These are phyloP conservation scores for Leptodermis oblonga DNA, from an alignment of 257 asterid genomes.

Conservation along the genomic window DNA sequence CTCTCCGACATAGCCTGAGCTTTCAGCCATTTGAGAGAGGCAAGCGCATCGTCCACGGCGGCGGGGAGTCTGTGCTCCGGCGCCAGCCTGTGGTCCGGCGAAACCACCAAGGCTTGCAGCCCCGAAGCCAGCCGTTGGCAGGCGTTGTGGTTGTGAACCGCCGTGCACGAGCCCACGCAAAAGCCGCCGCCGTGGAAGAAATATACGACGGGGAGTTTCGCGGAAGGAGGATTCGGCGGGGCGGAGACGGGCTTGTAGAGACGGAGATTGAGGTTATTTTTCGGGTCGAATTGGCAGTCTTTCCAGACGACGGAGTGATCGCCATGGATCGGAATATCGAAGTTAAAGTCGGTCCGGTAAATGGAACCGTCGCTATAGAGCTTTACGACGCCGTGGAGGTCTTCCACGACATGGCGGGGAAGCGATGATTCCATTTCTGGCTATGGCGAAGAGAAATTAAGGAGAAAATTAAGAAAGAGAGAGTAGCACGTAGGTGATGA, in stretches of 20 bases:
- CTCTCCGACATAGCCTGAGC: slow-evolving; percentile 27
- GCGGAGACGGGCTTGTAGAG: neutral
- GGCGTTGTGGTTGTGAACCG: slow-evolving; percentile 64
- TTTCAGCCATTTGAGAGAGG: slow-evolving; percentile 59
- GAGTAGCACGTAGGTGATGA: no score
- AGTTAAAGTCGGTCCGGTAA: slow-evolving; percentile 7
- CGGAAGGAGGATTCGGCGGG: neutral
- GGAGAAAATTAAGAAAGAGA: no score
- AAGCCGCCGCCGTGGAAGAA: slow-evolving; percentile 87
- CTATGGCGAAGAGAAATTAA: no score
- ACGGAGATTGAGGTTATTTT: slow-evolving; percentile 4
- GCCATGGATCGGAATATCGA: neutral
- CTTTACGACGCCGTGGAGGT: neutral
- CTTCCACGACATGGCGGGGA: slow-evolving; percentile 1
- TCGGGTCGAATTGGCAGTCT: neutral
- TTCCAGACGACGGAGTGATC: slow-evolving; percentile 5
- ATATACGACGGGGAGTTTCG: slow-evolving; percentile 44
- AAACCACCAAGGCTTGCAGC: slow-evolving; percentile 48
- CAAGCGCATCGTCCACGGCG: slow-evolving; percentile 49
- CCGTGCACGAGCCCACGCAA: slow-evolving; percentile 66
- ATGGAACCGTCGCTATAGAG: slow-evolving; percentile 6
- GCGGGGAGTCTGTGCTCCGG: slow-evolving; percentile 87
- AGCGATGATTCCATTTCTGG: no score
- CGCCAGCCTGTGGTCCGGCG: slow-evolving; percentile 79
- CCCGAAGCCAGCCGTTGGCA: slow-evolving; percentile 64